Conservation (phyloP, 2,329 filamentous ascomycete genomes). For the Waltergamsia citrina region DNA sequence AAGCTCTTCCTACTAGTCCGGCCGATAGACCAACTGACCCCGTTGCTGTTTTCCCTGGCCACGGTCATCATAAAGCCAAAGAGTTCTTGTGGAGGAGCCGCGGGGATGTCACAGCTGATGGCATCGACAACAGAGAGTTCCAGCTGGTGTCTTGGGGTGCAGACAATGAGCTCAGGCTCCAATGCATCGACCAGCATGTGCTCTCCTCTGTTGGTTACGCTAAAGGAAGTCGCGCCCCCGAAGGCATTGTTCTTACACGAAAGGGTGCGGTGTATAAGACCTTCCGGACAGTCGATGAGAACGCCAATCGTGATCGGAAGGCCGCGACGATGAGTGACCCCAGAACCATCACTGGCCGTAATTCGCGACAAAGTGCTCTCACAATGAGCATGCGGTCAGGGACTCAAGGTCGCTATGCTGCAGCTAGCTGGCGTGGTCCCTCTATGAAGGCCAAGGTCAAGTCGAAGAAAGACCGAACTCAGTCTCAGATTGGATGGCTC, state of each 20-base stretch:
- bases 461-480: constrained; percentile 34
- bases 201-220: constrained; percentile 63
- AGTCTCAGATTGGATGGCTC: constrained; percentile 59
- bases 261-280: constrained; percentile 78
- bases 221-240: constrained; percentile 56
- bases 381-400: constrained; percentile 32
- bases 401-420: constrained; percentile 5
- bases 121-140: constrained; percentile 78
- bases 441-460: constrained; percentile 48
- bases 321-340: constrained; percentile 50
- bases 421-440: constrained; percentile 40
- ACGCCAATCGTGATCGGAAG: constrained; percentile 46
- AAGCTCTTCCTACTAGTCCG: too few relatives aligned
- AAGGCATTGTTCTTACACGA: constrained; percentile 65
- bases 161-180: constrained; percentile 72
- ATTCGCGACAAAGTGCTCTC: constrained; percentile 26
- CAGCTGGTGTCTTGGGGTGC: constrained; percentile 90
- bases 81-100: constrained; percentile 86
- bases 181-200: constrained; percentile 57
- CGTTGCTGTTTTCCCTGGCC: constrained; percentile 49
- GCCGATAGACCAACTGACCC: constrained; percentile 35
- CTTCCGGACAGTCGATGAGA: constrained; percentile 64
- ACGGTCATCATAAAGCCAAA: constrained; percentile 63
- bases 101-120: constrained; percentile 55
- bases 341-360: not conserved